Evolutionary conservation across 305 asterid species (phyloP), one percentile per base, ranked within the genome.

Genomic region (Fraxinus floribunda): DNA sequence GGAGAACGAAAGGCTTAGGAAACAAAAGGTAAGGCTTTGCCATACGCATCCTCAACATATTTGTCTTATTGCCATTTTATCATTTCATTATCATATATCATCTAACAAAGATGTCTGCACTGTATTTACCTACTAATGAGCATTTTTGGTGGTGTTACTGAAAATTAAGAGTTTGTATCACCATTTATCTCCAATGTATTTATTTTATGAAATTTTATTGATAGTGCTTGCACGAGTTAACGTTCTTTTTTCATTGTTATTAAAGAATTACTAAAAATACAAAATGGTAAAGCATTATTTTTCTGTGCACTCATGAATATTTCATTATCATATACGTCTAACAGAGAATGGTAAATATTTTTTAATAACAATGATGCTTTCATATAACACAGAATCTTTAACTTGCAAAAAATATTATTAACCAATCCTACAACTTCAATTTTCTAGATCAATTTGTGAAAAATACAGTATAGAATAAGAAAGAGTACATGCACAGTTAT

Each of bases 1-100:
- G 92, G 98, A 95, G 92, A 95, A 91, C 73, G 92, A 93, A 84
- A 89, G 93, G 89, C 98, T 95, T 79, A 94, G 87, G 90, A 89
- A 88, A 88, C 94, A 84, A 82, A 90, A 91, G 95, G 98, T 95
- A 85, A 70, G 79, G 86, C 41, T 78, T 80, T 83, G 76, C 55
- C 10, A 26, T 79, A 66, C 71, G 55, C 79, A 10, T 68, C 1
- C 84, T 85, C 34, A 62, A 64, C 72, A 79, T 18, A 75, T 75
- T 85, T 76, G 62, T 78, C 57, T 78, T 32, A 36, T 41, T 80
- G 18, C 41, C 49, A 7, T 64, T 18, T 77, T 79, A 10, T 70
- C 55, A 24, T 34, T 46, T 80, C 22, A 41, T 44, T 66, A 11
- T 18, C 79, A 18, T 62, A 76, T 72, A 60, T 38, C 26, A 57